Evolutionary conservation across 768 basidiomycete genomes (phyloP).

Genomic region (Pulveroboletus sp.): DNA sequence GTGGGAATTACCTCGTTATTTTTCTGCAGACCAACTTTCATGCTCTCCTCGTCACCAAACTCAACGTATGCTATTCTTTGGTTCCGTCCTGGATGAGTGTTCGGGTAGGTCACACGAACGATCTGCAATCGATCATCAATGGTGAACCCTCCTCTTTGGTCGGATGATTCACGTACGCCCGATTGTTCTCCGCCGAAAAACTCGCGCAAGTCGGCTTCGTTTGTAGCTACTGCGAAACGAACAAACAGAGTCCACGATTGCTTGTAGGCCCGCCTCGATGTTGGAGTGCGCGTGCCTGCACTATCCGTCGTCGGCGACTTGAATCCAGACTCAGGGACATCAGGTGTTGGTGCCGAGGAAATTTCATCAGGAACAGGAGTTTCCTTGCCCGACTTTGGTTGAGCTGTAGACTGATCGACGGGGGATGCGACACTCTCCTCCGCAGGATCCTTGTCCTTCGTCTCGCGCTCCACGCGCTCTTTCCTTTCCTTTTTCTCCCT

Average conservation of each 20-base stretch:
- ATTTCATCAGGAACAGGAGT: constrained; percentile 32
- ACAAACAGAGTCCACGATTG: constrained; percentile 88
- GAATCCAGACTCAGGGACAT: constrained; percentile 32
- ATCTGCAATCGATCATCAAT: constrained; percentile 42
- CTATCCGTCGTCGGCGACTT: constrained; percentile 60
- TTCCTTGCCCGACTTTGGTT: constrained; percentile 38
- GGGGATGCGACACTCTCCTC: constrained; percentile 29
- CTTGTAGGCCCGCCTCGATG: constrained; percentile 54
- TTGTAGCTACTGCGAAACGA: constrained; percentile 51
- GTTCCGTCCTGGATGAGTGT: constrained; percentile 43
- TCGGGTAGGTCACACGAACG: constrained; percentile 61
- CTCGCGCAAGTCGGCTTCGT: constrained; percentile 64
- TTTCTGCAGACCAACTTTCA: constrained; percentile 75
- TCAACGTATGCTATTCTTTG: constrained; percentile 78
- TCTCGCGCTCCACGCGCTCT: constrained; percentile 44
- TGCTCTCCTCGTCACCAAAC: constrained; percentile 82
- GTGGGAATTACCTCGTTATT: constrained; percentile 54
- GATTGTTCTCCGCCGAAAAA: constrained; percentile 71
- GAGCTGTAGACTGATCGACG: constrained; percentile 19
- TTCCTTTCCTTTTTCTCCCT: constrained; percentile 63
- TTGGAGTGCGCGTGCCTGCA: constrained; percentile 68
- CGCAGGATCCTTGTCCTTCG: constrained; percentile 36
- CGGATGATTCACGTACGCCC: constrained; percentile 47
- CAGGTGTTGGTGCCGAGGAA: constrained; percentile 23
- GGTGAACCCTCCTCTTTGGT: background rate